A percentile compares a stretch with the other conserved stretches of the same genome.
phyloP scores from a whole-genome alignment of 345 rosid genomes.

The Theobroma cacao region DNA sequence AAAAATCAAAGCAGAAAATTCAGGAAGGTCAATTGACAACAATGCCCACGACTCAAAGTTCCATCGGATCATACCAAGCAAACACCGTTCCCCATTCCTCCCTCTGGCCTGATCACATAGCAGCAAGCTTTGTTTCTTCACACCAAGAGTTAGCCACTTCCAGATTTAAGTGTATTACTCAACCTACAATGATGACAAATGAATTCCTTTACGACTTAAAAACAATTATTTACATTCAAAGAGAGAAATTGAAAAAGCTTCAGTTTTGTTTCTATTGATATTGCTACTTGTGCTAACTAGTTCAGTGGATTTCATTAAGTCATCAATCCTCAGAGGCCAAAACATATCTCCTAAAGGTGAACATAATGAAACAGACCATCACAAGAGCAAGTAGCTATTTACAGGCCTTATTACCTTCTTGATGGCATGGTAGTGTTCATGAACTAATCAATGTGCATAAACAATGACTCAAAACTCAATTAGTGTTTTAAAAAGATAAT shows the following conservation, averaged over 20 bases:
- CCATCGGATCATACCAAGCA: slow-evolving; percentile 11
- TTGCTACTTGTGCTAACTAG: background rate
- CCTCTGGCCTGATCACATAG: background rate
- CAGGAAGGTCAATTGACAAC: slow-evolving; percentile 1
- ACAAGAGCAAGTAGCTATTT: background rate
- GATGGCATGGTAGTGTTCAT: background rate
- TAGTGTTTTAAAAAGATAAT: background rate
- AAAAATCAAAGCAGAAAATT: background rate
- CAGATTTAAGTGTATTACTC: slow-evolving; percentile 57
- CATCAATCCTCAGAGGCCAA: background rate
- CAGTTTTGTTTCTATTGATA: background rate
- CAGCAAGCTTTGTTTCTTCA: slow-evolving; percentile 17
- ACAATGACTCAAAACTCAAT: background rate
- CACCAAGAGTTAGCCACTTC: slow-evolving; percentile 26
- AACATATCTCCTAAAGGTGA: too few relatives aligned
- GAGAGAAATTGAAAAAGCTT: background rate
- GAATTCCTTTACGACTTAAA: background rate
- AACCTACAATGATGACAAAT: slow-evolving; percentile 34
- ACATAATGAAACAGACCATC: background rate
- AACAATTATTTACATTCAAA: background rate
- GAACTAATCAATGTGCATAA: background rate
- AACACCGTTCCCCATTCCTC: background rate
- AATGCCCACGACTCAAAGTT: background rate
- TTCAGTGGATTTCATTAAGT: background rate
- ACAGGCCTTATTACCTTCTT: background rate